A percentile compares a stretch with the other conserved stretches of the same genome.
Conservation (phyloP, 2,329 filamentous ascomycete species). For the Claviceps pusilla region DNA sequence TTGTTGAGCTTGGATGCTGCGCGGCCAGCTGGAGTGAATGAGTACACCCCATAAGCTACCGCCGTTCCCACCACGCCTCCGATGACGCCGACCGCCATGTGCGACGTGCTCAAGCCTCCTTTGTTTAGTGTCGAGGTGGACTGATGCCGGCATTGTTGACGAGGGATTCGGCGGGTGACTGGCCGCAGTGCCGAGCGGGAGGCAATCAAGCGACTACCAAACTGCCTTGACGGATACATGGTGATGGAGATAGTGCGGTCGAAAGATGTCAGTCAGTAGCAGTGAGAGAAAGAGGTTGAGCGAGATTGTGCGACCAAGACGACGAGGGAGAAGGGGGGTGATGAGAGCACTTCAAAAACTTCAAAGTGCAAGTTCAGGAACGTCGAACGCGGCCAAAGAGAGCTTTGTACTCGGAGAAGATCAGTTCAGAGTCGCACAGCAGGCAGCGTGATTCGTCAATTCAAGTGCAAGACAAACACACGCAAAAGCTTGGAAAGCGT, state of each 20-base stretch:
- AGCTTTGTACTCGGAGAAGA: background rate
- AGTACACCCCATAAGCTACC: slow-evolving; percentile 28
- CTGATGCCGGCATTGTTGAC: slow-evolving; percentile 23
- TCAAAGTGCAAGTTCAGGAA: background rate
- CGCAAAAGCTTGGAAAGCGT: too few relatives aligned
- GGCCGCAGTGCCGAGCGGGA: slow-evolving; percentile 13
- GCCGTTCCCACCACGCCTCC: slow-evolving; percentile 29
- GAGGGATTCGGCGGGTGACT: slow-evolving; percentile 12
- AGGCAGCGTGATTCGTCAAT: background rate
- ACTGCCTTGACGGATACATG: slow-evolving; percentile 19
- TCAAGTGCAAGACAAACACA: background rate
- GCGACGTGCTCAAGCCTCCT: slow-evolving; percentile 13
- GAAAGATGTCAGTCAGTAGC: background rate
- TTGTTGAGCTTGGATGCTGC: slow-evolving; percentile 29
- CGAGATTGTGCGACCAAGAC: background rate
- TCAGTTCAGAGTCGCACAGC: background rate
- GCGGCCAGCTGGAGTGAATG: slow-evolving; percentile 28
- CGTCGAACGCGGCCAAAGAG: background rate
- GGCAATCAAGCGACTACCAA: slow-evolving; percentile 11
- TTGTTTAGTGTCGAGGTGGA: slow-evolving; percentile 20
- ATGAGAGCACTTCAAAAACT: background rate
- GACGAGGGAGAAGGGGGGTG: too few relatives aligned
- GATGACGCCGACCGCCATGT: slow-evolving; percentile 25
- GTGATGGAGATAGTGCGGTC: background rate
- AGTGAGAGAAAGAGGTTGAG: background rate